Evolutionary conservation across 2,329 filamentous ascomycete genomes (phyloP), one percentile per base, ranked within the genome.

Genomic region (Fragosphaeria purpurea): DNA sequence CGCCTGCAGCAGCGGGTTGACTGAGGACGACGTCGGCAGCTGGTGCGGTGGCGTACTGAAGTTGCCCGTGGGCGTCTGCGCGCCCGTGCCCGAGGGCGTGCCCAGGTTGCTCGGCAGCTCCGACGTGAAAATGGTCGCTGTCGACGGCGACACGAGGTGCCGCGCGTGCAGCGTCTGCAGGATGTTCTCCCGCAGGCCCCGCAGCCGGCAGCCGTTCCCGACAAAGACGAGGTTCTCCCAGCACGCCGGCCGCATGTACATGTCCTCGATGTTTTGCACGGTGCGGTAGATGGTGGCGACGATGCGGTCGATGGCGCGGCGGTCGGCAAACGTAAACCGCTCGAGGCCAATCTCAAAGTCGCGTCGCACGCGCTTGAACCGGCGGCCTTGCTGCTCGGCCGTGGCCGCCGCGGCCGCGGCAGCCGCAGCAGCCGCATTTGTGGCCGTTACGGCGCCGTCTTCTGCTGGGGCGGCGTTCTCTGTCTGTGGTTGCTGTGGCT

Each of bases 151-250:
- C 58, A 98, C 83, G 49, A 96, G 78, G 65, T 95, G 93, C 57
- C 90, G 89, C 46, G 83, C 78, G 39, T 79, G 79, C 38, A 98
- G 78, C 0, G 83, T 89, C 59, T 85, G 78, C 39, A 97, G 66
- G 45, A 98, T 82, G 58, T 91, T 88, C 60, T 96, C 89, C 58
- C 86, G 90, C 65, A 98, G 91, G 5, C 93, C 89, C 71, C 73
- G 72, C 45, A 80, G 73, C 44, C 76, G 76, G 39, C 73, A 82
- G 51, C 93, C 93, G 61, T 95, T 95, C 58, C 93, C 93, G 48
- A 95, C 86, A 50, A 98, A 85, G 58, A 95, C 84, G 48, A 98
- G 69, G 54, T 85, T 87, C 60, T 97, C 91, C 93, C 93, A 98
- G 56, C 94, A 84, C 38, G 86, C 77, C 38, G 86, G 83, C 43